Evolutionary conservation across 192 early-diverging fungal genomes (phyloP), one percentile per base, ranked within the genome.

Genomic region (Linnemannia elongata): DNA sequence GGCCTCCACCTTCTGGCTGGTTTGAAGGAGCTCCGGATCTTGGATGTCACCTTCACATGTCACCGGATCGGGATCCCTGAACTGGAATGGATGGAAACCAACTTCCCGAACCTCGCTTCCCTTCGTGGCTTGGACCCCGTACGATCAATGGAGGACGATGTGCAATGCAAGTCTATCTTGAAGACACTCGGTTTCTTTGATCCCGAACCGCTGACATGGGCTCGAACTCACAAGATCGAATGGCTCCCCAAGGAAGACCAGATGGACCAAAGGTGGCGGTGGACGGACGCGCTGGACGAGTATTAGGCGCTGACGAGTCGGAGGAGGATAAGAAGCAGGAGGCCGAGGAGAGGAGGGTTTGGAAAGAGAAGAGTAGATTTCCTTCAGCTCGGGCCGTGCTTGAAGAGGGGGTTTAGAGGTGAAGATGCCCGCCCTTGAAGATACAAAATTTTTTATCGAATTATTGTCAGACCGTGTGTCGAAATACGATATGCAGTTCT

Each of bases 11-110:
- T 70, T 13, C 6, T 70, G 36, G 27, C 69, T 12, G 69, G 69
- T 13, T 5, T 70, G 1, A 38, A 30, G 27, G 69, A 70, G 6
- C 69, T 70, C 2, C 27, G 69, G 38, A 38, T 70, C 35, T 20
- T 70, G 36, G 69, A 70, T 22, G 69, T 70, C 33, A 33, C 30
- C 15, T 38, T 70, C 5, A 33, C 38, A 1, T 33, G 38, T 17
- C 69, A 71, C 69, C 24, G 38, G 69, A 71, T 71, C 27, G 69
- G 69, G 1, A 22, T 71, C 3, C 69, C 69, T 1, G 69, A 71
- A 17, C 38, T 71, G 69, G 69, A 71, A 39, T 71, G 69, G 69
- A 71, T 71, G 69, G 22, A 71, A 38, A 22, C 3, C 42, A 12
- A 72, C 41, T 44, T 60, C 24, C 55, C 55, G 0, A 60, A 60